Conservation (phyloP, 495 filamentous ascomycete genomes). For the Amphirosellinia nigrospora region DNA sequence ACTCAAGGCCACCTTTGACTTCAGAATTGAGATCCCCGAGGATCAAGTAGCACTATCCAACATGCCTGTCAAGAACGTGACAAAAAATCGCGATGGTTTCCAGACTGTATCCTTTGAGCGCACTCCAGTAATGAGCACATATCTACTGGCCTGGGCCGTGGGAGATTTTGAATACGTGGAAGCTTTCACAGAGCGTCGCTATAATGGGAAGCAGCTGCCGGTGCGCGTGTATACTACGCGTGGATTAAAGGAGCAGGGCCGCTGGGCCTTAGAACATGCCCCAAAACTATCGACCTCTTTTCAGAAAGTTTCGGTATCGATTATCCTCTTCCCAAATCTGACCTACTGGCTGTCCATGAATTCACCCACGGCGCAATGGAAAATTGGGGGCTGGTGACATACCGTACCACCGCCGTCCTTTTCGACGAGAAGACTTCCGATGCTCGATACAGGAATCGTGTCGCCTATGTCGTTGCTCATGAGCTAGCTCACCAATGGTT, state of each 20-base stretch:
- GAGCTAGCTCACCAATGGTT: slow-evolving; percentile 99
- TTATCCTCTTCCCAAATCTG: slow-evolving; percentile 94
- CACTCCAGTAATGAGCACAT: slow-evolving; percentile 96
- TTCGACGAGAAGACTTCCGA: slow-evolving; percentile 93
- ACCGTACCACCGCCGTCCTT: slow-evolving; percentile 89
- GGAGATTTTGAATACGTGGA: slow-evolving; percentile 98
- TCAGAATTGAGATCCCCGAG: slow-evolving; percentile 87
- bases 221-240: slow-evolving; percentile 94
- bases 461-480: slow-evolving; percentile 94
- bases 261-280: slow-evolving; percentile 86
- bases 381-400: slow-evolving; percentile 97
- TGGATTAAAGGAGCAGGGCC: slow-evolving; percentile 86
- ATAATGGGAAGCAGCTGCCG: slow-evolving; percentile 87
- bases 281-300: slow-evolving; percentile 91
- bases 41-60: slow-evolving; percentile 89
- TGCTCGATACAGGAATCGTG: slow-evolving; percentile 82
- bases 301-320: slow-evolving; percentile 94
- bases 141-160: slow-evolving; percentile 93
- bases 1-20: slow-evolving; percentile 93
- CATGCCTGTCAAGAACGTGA: slow-evolving; percentile 80
- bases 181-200: slow-evolving; percentile 82
- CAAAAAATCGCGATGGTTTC: slow-evolving; percentile 64
- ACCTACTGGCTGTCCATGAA: slow-evolving; percentile 95
- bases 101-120: slow-evolving; percentile 85
- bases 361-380: slow-evolving; percentile 71